A percentile compares a stretch with the other conserved stretches of the same genome.
Conservation (phyloP, 306 rosid genomes). For the Vigna radiata region DNA sequence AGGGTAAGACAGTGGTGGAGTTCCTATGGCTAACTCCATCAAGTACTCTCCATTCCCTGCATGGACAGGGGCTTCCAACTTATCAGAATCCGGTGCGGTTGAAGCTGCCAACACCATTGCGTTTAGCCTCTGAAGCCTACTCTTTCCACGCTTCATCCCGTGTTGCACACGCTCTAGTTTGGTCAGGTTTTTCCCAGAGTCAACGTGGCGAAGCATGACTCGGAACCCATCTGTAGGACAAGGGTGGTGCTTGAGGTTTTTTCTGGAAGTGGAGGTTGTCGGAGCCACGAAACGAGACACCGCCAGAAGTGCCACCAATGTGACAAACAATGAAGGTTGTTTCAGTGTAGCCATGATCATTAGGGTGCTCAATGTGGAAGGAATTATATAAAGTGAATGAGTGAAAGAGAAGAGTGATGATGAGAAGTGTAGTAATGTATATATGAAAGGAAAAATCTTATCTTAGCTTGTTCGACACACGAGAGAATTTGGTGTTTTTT, state of each 20-base stretch:
- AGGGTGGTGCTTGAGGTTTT: constrained; percentile 23
- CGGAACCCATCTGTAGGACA: constrained; percentile 49
- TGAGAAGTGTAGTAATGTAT: neutral
- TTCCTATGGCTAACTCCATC: constrained; percentile 71
- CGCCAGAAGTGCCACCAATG: constrained; percentile 33
- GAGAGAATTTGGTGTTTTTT: constrained; percentile 22
- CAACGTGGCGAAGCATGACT: constrained; percentile 70
- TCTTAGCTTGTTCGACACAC: neutral
- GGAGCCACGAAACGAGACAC: constrained; percentile 46
- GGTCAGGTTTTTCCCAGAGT: constrained; percentile 71
- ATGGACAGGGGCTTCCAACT: constrained; percentile 54
- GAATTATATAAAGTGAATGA: constrained; percentile 16
- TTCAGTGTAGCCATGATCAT: constrained; percentile 46
- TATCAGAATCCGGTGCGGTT: constrained; percentile 33
- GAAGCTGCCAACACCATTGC: constrained; percentile 56
- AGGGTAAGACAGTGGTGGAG: constrained; percentile 66
- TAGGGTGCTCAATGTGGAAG: neutral
- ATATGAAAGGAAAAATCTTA: constrained; percentile 27
- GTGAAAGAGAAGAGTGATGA: constrained; percentile 32
- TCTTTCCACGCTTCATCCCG: constrained; percentile 60
- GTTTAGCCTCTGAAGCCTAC: constrained; percentile 61
- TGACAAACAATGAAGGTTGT: constrained; percentile 24
- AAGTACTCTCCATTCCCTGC: constrained; percentile 82
- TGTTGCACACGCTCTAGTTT: constrained; percentile 69
- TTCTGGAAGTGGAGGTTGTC: constrained; percentile 57